phyloP scores from a whole-genome alignment of 345 rosid species.

The Citrus reticulata region DNA sequence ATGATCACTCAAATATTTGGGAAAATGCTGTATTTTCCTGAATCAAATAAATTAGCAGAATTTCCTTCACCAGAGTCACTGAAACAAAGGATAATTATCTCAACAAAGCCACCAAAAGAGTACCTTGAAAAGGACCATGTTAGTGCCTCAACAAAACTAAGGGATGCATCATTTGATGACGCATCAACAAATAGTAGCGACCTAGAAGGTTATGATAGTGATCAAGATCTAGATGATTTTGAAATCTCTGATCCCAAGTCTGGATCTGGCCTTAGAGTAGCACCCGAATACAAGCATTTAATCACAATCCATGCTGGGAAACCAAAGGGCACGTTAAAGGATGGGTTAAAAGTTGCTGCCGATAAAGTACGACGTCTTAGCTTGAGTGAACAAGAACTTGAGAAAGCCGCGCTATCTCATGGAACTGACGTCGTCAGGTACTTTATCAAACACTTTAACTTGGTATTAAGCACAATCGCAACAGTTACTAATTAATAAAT shows the following conservation, averaged over 20 bases:
- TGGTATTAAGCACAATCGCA: too few species aligned
- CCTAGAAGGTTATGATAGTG: constrained; percentile 38
- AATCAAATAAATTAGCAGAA: constrained; percentile 52
- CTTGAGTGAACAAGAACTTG: constrained; percentile 68
- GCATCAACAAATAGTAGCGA: constrained; percentile 24
- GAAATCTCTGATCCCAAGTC: constrained; percentile 21
- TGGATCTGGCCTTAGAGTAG: constrained; percentile 11
- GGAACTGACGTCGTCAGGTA: constrained; percentile 65
- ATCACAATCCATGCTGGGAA: constrained; percentile 61
- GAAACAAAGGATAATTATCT: constrained; percentile 66
- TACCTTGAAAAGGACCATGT: constrained; percentile 59
- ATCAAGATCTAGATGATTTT: constrained; percentile 1
- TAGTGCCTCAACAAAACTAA: constrained; percentile 6
- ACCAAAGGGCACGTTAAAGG: constrained; percentile 46
- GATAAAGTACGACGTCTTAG: constrained; percentile 68
- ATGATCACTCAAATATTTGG: constrained; percentile 75
- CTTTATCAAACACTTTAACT: not conserved
- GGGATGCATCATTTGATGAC: constrained; percentile 38
- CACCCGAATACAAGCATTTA: constrained; percentile 37
- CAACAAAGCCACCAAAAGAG: constrained; percentile 94
- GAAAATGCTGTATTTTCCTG: constrained; percentile 59
- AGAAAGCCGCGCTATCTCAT: constrained; percentile 47
- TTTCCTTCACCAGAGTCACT: constrained; percentile 86
- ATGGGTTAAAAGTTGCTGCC: constrained; percentile 35
- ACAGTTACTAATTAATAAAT: not conserved